Conservation (phyloP, 345 rosid species). For the Pugionium cornutum region DNA sequence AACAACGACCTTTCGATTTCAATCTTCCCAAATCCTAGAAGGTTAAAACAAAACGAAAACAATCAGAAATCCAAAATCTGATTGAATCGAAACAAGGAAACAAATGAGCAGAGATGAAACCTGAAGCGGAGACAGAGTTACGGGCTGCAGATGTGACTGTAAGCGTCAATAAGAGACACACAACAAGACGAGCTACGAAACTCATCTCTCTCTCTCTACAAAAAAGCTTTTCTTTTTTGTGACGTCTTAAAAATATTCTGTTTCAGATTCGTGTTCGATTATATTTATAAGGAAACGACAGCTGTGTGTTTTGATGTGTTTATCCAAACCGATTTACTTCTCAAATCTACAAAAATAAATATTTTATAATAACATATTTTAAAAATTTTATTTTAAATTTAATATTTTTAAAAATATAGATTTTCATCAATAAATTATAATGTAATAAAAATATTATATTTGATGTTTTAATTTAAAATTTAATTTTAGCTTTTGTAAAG, state of each 20-base stretch:
- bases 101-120: conserved; percentile 16
- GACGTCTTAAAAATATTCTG: not conserved
- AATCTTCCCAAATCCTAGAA: conserved; percentile 18
- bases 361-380: too few species aligned
- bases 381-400: too few species aligned
- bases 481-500: too few species aligned
- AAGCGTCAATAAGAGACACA: conserved; percentile 29
- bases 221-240: not conserved
- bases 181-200: conserved; percentile 27
- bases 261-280: conserved; percentile 10
- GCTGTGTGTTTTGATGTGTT: conserved; percentile 26
- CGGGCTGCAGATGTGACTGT: conserved; percentile 32
- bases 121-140: conserved; percentile 26
- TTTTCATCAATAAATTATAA: too few species aligned
- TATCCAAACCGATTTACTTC: conserved; percentile 32
- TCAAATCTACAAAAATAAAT: not conserved
- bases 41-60: not conserved
- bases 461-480: too few species aligned
- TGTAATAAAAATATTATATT: too few species aligned
- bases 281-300: conserved; percentile 28
- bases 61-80: not conserved
- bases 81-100: not conserved
- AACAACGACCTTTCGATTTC: conserved; percentile 17
- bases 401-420: too few species aligned
- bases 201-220: conserved; percentile 24